These are phyloP conservation scores for Boletus sp. DNA, from an alignment of 768 basidiomycete species.

Conservation along the genomic window DNA sequence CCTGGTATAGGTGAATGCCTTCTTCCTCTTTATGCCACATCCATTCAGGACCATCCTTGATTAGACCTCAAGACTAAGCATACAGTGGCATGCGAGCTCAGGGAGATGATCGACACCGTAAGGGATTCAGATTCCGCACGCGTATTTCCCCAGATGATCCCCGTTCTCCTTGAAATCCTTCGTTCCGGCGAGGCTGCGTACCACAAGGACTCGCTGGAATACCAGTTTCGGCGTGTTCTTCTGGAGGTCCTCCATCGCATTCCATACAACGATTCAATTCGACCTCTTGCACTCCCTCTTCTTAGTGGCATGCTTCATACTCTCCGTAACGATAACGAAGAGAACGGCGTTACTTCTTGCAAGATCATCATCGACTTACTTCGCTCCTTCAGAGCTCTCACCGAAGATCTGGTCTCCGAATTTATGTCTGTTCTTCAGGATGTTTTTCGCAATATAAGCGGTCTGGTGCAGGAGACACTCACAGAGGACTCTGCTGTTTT, in stretches of 20 bases:
- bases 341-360: slow-evolving; percentile 86
- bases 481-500: slow-evolving; percentile 56
- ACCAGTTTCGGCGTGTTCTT: slow-evolving; percentile 81
- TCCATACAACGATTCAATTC: slow-evolving; percentile 75
- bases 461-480: slow-evolving; percentile 71
- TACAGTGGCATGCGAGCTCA: slow-evolving; percentile 69
- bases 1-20: slow-evolving; percentile 58
- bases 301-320: slow-evolving; percentile 81
- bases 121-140: slow-evolving; percentile 70
- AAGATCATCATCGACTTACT: slow-evolving; percentile 90
- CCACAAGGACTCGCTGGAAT: slow-evolving; percentile 65
- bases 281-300: slow-evolving; percentile 61
- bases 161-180: slow-evolving; percentile 68
- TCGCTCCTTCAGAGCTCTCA: slow-evolving; percentile 67
- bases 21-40: background rate
- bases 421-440: slow-evolving; percentile 81
- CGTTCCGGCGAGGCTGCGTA: slow-evolving; percentile 65
- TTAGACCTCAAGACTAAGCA: slow-evolving; percentile 71
- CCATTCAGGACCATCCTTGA: background rate
- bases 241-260: slow-evolving; percentile 89
- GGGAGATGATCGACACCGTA: slow-evolving; percentile 77
- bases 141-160: slow-evolving; percentile 69
- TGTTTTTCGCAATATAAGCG: slow-evolving; percentile 68
- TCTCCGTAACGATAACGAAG: slow-evolving; percentile 90
- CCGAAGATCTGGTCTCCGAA: slow-evolving; percentile 70